phyloP scores from a whole-genome alignment of 305 asterid species.

The Ajuga reptans region DNA sequence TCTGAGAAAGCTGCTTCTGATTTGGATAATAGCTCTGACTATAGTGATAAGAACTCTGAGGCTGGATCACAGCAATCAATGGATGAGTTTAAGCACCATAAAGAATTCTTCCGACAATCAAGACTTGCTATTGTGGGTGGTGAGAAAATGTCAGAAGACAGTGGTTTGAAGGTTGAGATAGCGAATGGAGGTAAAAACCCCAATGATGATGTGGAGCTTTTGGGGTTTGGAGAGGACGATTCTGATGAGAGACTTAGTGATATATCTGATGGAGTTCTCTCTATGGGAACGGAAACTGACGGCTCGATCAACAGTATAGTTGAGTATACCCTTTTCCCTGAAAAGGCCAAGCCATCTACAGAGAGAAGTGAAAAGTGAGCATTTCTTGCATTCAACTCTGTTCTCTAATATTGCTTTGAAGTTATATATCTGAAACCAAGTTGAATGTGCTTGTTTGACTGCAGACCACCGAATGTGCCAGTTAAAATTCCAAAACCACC shows the following conservation, averaged over 20 bases:
- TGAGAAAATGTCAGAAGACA: slow-evolving; percentile 31
- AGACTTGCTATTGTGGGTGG: slow-evolving; percentile 47
- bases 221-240: slow-evolving; percentile 77
- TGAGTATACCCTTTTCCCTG: slow-evolving; percentile 79
- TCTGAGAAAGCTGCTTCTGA: slow-evolving; percentile 58
- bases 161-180: slow-evolving; percentile 28
- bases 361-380: slow-evolving; percentile 59
- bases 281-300: slow-evolving; percentile 92
- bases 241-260: slow-evolving; percentile 88
- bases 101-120: slow-evolving; percentile 67
- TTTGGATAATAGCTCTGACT: slow-evolving; percentile 60
- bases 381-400: slow-evolving; percentile 13
- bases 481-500: slow-evolving; percentile 58
- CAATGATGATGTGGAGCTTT: slow-evolving; percentile 51
- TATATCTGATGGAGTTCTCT: slow-evolving; percentile 88
- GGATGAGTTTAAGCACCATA: slow-evolving; percentile 68
- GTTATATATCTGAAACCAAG: background rate
- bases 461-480: slow-evolving; percentile 37
- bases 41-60: slow-evolving; percentile 78
- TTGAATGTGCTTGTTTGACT: slow-evolving; percentile 22
- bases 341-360: slow-evolving; percentile 41
- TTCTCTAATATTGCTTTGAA: background rate
- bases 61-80: slow-evolving; percentile 70
- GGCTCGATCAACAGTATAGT: slow-evolving; percentile 66
- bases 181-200: slow-evolving; percentile 34